phyloP scores from a whole-genome alignment of 768 basidiomycete genomes.

The Lactarius sp. region DNA sequence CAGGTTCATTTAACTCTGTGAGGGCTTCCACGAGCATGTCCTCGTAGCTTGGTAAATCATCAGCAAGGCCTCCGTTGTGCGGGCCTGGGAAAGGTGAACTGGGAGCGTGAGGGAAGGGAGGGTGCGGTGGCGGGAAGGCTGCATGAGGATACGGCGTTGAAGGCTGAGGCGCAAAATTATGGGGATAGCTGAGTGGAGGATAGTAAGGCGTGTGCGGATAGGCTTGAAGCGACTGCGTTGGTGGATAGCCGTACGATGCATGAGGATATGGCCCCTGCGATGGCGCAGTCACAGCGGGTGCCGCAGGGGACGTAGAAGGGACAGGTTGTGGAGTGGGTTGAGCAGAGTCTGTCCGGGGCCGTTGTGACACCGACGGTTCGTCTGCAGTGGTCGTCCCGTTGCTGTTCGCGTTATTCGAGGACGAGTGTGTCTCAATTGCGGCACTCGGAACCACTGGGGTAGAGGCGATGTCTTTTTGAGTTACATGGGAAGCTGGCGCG shows the following conservation, averaged over 20 bases:
- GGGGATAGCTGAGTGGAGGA: slow-evolving; percentile 39
- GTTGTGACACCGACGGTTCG: neutral
- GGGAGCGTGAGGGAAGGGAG: slow-evolving; percentile 29
- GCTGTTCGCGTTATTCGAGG: neutral
- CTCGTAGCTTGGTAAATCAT: slow-evolving; percentile 82
- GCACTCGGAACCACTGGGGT: slow-evolving; percentile 22
- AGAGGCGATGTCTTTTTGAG: slow-evolving; percentile 25
- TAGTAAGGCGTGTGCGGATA: slow-evolving; percentile 72
- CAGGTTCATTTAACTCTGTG: slow-evolving; percentile 56
- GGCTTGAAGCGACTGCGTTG: slow-evolving; percentile 38
- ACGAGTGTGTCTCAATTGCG: neutral
- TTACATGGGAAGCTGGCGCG: slow-evolving; percentile 20
- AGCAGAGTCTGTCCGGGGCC: neutral
- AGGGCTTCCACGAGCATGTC: slow-evolving; percentile 89
- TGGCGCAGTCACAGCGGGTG: neutral
- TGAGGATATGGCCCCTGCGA: slow-evolving; percentile 40
- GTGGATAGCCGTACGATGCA: slow-evolving; percentile 50
- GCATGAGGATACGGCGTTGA: slow-evolving; percentile 36
- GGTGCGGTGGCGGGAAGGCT: slow-evolving; percentile 32
- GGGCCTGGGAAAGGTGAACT: slow-evolving; percentile 25
- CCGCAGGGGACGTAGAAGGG: neutral
- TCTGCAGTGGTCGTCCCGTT: neutral
- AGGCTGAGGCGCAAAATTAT: slow-evolving; percentile 30
- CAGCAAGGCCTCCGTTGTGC: slow-evolving; percentile 28
- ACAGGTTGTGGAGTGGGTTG: neutral